Percentiles rank a stretch among this genome's conserved stretches.
Evolutionary conservation across 495 filamentous ascomycete genomes (phyloP).

Genomic region (Xylaria venustula): DNA sequence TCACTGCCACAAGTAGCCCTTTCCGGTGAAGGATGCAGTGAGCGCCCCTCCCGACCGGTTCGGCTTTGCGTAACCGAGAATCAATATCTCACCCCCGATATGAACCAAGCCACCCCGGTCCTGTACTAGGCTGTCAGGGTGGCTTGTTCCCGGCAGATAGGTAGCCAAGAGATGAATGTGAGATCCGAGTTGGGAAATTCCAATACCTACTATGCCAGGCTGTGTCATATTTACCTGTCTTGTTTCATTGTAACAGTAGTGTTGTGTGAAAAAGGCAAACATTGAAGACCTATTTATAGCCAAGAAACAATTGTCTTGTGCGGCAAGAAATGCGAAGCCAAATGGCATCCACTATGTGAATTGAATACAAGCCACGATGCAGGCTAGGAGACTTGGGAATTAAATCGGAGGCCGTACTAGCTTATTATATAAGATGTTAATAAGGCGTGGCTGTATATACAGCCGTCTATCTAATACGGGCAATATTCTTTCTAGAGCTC

Average conservation of each 20-base stretch:
- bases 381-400: background rate
- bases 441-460: background rate
- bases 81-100: background rate
- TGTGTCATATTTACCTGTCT: too few relatives aligned
- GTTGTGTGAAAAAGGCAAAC: background rate
- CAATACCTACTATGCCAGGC: background rate
- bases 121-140: too few relatives aligned
- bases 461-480: background rate
- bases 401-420: too few relatives aligned
- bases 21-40: background rate
- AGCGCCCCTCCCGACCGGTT: conserved; percentile 6
- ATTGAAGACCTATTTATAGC: background rate
- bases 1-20: too few relatives aligned
- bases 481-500: conserved; percentile 17
- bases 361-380: too few relatives aligned
- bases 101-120: too few relatives aligned
- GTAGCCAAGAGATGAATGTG: too few relatives aligned
- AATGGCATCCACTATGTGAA: too few relatives aligned
- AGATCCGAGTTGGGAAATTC: background rate
- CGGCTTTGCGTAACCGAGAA: background rate
- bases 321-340: too few relatives aligned
- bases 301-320: background rate
- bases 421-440: too few relatives aligned
- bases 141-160: too few relatives aligned
- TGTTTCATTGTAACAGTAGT: background rate